These are phyloP conservation scores for Canavalia ensiformis DNA, from an alignment of 306 rosid species.

Conservation along the genomic window DNA sequence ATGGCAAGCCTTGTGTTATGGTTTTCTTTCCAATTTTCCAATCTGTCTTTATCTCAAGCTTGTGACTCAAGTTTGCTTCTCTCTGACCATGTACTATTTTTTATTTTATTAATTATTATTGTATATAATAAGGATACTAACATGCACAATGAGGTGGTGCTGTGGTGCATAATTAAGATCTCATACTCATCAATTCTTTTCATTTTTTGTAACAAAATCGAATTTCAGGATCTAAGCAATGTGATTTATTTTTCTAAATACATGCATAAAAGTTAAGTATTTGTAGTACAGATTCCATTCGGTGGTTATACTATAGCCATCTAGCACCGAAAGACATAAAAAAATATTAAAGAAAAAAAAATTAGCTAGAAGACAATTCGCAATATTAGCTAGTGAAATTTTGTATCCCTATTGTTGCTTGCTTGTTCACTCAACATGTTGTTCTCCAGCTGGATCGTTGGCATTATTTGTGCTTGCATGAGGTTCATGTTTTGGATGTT, in stretches of 20 bases:
- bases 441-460: conserved; percentile 53
- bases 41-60: conserved; percentile 54
- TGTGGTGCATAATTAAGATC: conserved; percentile 30
- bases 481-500: conserved; percentile 32
- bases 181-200: conserved; percentile 14
- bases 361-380: conserved; percentile 41
- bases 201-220: background rate
- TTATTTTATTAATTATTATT: background rate
- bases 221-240: conserved; percentile 20
- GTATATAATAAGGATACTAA: conserved; percentile 26
- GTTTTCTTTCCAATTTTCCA: conserved; percentile 49
- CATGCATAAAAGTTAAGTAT: conserved; percentile 1
- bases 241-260: conserved; percentile 17
- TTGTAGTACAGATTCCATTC: conserved; percentile 22
- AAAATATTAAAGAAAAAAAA: background rate
- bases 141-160: conserved; percentile 39
- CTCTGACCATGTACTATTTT: conserved; percentile 8
- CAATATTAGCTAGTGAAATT: conserved; percentile 1
- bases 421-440: conserved; percentile 39
- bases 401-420: conserved; percentile 36
- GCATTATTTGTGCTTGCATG: conserved; percentile 43
- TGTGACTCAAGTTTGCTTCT: conserved; percentile 45
- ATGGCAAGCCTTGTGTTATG: conserved; percentile 44
- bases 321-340: conserved; percentile 44
- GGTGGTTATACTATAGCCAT: background rate